These are phyloP conservation scores for Aspergillus candidus DNA, from an alignment of 2,329 filamentous ascomycete species.

Conservation along the genomic window DNA sequence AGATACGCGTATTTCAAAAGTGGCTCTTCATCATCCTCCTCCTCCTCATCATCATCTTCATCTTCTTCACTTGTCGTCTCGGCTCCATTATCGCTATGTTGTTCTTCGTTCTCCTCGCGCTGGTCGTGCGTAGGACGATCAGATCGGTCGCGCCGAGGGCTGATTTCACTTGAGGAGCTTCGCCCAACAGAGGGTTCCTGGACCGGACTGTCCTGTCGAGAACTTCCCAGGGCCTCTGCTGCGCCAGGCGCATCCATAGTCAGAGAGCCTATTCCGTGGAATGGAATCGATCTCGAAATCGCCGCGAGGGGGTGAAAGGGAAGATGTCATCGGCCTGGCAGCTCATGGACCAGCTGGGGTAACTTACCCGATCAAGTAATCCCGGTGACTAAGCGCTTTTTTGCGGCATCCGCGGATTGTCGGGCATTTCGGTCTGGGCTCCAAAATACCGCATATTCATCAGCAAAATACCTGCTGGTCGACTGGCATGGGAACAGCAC, in stretches of 20 bases:
- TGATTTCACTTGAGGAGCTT: constrained; percentile 6
- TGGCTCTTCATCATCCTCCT: constrained; percentile 89
- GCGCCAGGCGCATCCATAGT: constrained; percentile 37
- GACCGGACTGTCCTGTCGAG: constrained; percentile 15
- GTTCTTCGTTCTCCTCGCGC: constrained; percentile 14
- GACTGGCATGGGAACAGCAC: constrained; percentile 6
- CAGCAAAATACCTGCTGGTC: too few relatives aligned
- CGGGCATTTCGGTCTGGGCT: too few relatives aligned
- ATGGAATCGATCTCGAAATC: constrained; percentile 14
- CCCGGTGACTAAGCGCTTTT: too few relatives aligned
- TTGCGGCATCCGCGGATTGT: too few relatives aligned
- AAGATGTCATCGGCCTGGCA: constrained; percentile 10
- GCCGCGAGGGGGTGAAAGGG: constrained; percentile 2
- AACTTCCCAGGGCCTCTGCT: constrained; percentile 21
- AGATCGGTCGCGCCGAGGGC: constrained; percentile 8
- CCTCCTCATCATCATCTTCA: constrained; percentile 62
- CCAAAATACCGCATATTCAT: too few relatives aligned
- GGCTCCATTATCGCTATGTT: constrained; percentile 17
- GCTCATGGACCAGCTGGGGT: constrained; percentile 16
- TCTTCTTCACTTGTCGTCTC: constrained; percentile 43
- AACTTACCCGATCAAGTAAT: neutral
- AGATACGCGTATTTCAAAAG: constrained; percentile 86
- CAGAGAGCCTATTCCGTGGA: constrained; percentile 21
- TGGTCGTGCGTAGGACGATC: constrained; percentile 3
- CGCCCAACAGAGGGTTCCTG: constrained; percentile 14